Base-by-base conservation (phyloP, 768 basidiomycete species). In the Lactarius sp. region DNA sequence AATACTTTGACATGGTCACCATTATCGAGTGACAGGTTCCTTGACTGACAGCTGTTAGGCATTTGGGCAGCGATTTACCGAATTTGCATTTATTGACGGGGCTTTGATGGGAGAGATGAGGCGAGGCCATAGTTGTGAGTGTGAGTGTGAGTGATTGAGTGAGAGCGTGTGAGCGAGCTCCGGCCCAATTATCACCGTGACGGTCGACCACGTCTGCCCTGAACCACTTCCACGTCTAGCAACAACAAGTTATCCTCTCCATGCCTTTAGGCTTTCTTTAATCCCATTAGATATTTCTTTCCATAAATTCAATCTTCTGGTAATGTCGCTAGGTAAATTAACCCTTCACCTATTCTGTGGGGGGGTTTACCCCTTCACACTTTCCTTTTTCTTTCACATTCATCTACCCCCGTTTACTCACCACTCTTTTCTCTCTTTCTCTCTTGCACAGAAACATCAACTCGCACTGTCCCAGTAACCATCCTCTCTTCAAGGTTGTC, bases 321-420 rank as follows among this genome's bases (percentile, higher is more conserved):
- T 42, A 51, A 65, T 65, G 64, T 65, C 64, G 60, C 64, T 65
- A 65, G 64, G 64, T 65, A 60, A 16, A 36, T 12, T n/a, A 37
- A 37, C 41, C 31, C 20, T 22, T 54, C 8, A 18, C 34, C n/a
- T 14, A 33, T 0, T 18, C 13, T 12, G 37, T n/a, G 59, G 39
- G 41, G 41, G 9, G 3, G 4, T 33, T 13, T 8, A 51, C 49
- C 49, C 34, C 27, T 42, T 59, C 50, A 51, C 49, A 50, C 34
- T 8, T 62, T 63, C 41, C 44, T 20, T 63, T 52, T 57, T 47
- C 52, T 41, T 59, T 63, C 27, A 36, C 51, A 3, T 9, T 6
- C 36, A 33, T 37, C 44, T 56, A 37, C n/a, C 56, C n/a, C 39
- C 57, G 31, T 41, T 42, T 47, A 50, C 53, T 60, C 53, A 51